Conservation (phyloP, 495 filamentous ascomycete species). For the Letharia columbiana region DNA sequence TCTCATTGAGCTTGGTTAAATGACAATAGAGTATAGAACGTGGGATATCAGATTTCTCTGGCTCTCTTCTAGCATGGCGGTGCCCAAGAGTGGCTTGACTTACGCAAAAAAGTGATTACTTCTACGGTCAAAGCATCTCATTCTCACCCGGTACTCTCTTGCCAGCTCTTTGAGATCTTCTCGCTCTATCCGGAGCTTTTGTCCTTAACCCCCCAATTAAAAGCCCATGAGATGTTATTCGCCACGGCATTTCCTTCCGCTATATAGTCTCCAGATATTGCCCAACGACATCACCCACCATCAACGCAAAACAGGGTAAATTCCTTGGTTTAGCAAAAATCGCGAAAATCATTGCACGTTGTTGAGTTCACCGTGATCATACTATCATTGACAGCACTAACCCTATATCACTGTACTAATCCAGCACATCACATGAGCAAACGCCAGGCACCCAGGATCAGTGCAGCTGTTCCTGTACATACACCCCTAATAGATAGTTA, state of each 20-base stretch:
- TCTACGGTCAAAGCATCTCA: neutral
- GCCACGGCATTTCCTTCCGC: neutral
- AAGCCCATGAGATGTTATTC: neutral
- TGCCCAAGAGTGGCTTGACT: neutral
- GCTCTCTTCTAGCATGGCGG: neutral
- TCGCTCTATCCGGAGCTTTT: neutral
- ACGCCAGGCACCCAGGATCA: constrained; percentile 94
- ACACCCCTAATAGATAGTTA: constrained; percentile 55
- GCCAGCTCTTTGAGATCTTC: neutral
- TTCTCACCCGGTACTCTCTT: neutral
- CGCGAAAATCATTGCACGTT: neutral
- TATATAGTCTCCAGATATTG: neutral
- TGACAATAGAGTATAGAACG: neutral
- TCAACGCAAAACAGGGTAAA: neutral
- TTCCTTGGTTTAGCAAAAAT: neutral
- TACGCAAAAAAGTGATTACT: neutral
- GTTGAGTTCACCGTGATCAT: neutral
- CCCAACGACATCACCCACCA: neutral
- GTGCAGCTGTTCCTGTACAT: constrained; percentile 83
- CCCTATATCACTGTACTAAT: neutral
- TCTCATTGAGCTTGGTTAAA: neutral
- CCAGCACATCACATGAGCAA: constrained; percentile 53
- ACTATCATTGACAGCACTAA: neutral
- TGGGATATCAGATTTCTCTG: neutral
- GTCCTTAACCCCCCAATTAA: neutral